Base-by-base conservation (phyloP, 23 red algal genomes). In the Gracilariopsis chorda region DNA sequence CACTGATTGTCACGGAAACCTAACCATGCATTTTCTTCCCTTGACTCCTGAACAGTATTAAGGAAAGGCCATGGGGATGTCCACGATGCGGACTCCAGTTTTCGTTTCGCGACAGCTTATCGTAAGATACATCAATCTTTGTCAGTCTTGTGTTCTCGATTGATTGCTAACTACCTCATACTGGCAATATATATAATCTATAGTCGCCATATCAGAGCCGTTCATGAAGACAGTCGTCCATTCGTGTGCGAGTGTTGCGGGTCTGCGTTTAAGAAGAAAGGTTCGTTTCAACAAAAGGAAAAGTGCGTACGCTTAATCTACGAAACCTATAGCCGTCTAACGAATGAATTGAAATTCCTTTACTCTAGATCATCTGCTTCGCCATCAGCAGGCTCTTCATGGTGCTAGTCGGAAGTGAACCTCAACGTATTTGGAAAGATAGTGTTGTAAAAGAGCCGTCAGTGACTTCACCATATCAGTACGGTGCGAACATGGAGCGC, bases 201-300 rank as follows among this genome's bases (percentile, higher is more conserved):
- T 40, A 73, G 67, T 11, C 67, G 67, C 6, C 67, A 73, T 17
- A 35, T 73, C 20, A 46, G 67, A 46, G 67, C 67, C 4, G 67
- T 73, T 36, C 67, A 73, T 42, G 37, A 45, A 42, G 67, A 23
- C 40, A 73, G 37, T 6, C 67, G 67, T 7, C 67, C 67, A 24
- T 73, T 73, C 20, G 14, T 24, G 47, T 73, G 67, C 67, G 40
- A 73, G 6, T 23, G 42, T 27, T 73, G 67, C 20, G 10, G 28
- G 7, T 73, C 67, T 7, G 37, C 67, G 40, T 73, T 73, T 42
- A 73, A 73, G 67, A 73, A 73, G 67, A 73, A 73, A 73, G 67
- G 67, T 73, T 3, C 36, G 67, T 73, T 8, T 27, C 33, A 2
- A 14, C 7, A 19, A 4, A 41, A 39, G 9, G 21, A 25, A 40